Conservation (phyloP, 345 rosid genomes). For the Bruguiera parviflora region DNA sequence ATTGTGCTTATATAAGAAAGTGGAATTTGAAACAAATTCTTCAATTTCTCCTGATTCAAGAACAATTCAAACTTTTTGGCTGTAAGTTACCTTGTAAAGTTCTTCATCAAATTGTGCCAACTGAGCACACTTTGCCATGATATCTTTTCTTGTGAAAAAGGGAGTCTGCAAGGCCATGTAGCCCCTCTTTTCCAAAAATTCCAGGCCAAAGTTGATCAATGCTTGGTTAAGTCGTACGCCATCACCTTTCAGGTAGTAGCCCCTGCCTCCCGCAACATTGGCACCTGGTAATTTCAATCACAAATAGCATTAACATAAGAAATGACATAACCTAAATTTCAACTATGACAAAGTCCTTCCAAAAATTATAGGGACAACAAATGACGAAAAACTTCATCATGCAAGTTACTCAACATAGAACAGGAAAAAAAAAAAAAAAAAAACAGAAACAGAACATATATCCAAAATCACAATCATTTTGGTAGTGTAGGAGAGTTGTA, state of each 20-base stretch:
- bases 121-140: conserved; percentile 94
- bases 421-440: background rate
- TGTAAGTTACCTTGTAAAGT: conserved; percentile 72
- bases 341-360: no score
- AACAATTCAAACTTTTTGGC: background rate
- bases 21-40: no score
- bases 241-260: conserved; percentile 77
- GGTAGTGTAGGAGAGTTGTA: no score
- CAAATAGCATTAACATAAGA: background rate
- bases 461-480: background rate
- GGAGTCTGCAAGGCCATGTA: conserved; percentile 82
- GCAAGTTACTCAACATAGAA: background rate
- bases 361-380: no score
- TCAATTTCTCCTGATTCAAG: background rate
- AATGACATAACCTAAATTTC: no score
- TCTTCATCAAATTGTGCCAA: conserved; percentile 90
- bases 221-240: conserved; percentile 92
- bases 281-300: conserved; percentile 51
- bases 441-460: background rate
- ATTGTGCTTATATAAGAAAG: no score
- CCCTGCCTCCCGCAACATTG: conserved; percentile 83
- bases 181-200: conserved; percentile 63
- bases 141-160: conserved; percentile 84
- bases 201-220: conserved; percentile 73
- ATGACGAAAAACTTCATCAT: no score